Evolutionary conservation across 176 grass and related monocot genomes (phyloP).

Genomic region (Carex parvula): DNA sequence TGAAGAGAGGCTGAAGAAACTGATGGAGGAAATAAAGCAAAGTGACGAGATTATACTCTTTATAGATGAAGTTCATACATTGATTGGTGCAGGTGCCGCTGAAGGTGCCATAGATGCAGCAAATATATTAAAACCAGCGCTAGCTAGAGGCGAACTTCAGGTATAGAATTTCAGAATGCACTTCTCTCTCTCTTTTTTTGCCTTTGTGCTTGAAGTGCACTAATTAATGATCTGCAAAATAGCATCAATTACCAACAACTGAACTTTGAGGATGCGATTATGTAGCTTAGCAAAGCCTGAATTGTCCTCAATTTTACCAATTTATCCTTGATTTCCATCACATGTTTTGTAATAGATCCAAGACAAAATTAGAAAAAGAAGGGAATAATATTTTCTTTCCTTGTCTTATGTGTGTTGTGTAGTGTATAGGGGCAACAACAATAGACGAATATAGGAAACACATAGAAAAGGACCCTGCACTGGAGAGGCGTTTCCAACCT

Average conservation of each 20-base stretch:
- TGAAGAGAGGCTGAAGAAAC: conserved; percentile 91
- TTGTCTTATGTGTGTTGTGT: conserved; percentile 14
- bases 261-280: background rate
- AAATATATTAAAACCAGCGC: conserved; percentile 89
- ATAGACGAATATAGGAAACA: conserved; percentile 94
- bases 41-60: conserved; percentile 96
- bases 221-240: background rate
- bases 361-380: background rate
- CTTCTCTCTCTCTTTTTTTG: background rate
- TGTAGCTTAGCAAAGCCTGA: background rate
- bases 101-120: conserved; percentile 96
- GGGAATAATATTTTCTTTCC: conserved; percentile 8
- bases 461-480: conserved; percentile 90
- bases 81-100: conserved; percentile 91
- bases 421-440: conserved; percentile 95
- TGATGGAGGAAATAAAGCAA: conserved; percentile 99
- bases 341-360: background rate
- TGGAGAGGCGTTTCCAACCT: conserved; percentile 95
- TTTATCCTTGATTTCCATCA: background rate
- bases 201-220: background rate
- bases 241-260: background rate
- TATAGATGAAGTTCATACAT: conserved; percentile 94
- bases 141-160: conserved; percentile 95
- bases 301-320: background rate
- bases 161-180: conserved; percentile 37